Conservation (phyloP, 305 asterid genomes). For the Solanum hybrid region DNA sequence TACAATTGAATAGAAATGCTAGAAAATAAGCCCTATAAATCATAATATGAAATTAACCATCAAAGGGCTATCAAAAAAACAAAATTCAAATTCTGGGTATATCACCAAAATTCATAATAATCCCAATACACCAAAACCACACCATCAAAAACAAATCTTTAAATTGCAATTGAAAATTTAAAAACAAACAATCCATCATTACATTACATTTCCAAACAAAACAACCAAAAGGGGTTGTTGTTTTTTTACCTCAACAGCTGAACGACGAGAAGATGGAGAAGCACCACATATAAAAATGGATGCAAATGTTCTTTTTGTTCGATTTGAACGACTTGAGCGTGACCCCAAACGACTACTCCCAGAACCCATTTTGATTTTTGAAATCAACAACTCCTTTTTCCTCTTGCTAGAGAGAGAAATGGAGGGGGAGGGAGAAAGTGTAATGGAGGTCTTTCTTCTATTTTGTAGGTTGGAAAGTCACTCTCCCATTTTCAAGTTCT, state of each 20-base stretch:
- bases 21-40: not conserved
- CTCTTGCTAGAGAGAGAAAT: not conserved
- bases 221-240: not conserved
- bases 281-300: constrained; percentile 29
- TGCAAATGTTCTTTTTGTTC: constrained; percentile 15
- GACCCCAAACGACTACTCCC: constrained; percentile 22
- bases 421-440: not conserved
- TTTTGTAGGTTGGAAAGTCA: not conserved
- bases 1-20: not conserved
- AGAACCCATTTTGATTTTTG: constrained; percentile 17
- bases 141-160: not conserved
- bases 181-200: not conserved
- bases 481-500: not conserved
- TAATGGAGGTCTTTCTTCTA: not conserved
- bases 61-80: not conserved
- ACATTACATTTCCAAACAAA: not conserved
- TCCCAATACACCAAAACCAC: not conserved
- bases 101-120: not conserved
- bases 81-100: not conserved
- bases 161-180: not conserved
- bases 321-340: constrained; percentile 9
- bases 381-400: not conserved
- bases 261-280: not conserved
- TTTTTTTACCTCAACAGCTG: not conserved
- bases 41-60: not conserved